Base-by-base conservation (phyloP, 1,139 yeast species). In the Candida frijolesensis region DNA sequence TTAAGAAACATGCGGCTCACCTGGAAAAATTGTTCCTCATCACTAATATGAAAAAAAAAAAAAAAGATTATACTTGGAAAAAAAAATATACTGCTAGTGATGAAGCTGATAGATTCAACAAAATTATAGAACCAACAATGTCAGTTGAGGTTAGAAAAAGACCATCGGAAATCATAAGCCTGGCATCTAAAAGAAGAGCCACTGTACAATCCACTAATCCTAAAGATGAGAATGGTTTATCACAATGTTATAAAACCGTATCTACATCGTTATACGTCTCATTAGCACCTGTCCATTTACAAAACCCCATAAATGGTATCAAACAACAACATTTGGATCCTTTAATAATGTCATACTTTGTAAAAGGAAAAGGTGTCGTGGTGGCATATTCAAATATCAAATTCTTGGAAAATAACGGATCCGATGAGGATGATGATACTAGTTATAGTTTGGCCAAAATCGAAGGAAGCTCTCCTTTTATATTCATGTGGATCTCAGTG, bases 241-340 rank as follows among this genome's bases (percentile, higher is more conserved):
- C 83, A 2, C 75, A 85, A 64, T 87, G 96, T 64, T 89, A 88
- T 71, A 84, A 83, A 59, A 74, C 70, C 42, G 81, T 86, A 49
- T 78, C 84, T 42, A 77, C 90, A 2, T 74, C 83, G 16, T 67
- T 94, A 66, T 90, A 91, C 63, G 84, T 91, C 3, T 89, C 97
- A 4, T 68, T 94, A 50, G 97, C 98, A 10, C 98, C 99, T 48
- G 74, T 83, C 54, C 88, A 84, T 67, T 65, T 85, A 44, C 74
- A 77, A 47, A 76, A 79, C 47, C 96, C 97, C 5, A 66, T 85
- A 32, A 82, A 82, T 54, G 99, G 98, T 33, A 79, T 92, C 56
- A 84, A 84, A 66, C 77, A 84, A 39, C 97, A 92, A 71, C 98
- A 94, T 70, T 73, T 94, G 58, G 97, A 94, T 63, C 92, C 95